Evolutionary conservation across 192 early-diverging fungal genomes (phyloP), one percentile per base, ranked within the genome.

Genomic region (Backusella macrospora): DNA sequence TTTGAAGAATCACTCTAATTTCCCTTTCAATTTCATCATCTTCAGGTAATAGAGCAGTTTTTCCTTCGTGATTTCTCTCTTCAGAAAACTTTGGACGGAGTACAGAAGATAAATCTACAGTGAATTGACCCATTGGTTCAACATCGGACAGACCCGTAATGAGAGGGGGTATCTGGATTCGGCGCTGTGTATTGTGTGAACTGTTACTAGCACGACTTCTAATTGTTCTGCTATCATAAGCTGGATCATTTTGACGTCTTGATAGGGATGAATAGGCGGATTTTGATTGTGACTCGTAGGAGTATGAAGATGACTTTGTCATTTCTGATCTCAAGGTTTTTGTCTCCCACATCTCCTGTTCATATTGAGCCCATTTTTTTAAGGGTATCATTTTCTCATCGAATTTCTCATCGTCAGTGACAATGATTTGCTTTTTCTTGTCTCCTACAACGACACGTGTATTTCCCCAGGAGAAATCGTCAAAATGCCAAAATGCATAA

Each of bases 381-480:
- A 91, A 70, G 2, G 90, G 91, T 48, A 95, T 91, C 59, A 84
- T 83, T 46, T 85, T 83, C 6, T 91, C 92, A 80, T 95, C 88
- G 74, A 93, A 94, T 75, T 90, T 80, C 72, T 90, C 89, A 15
- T 88, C 88, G 29, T 90, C 89, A 42, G 84, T 82, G 37, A 82
- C 80, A 74, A 84, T 84, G 44, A 82, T 80, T 29, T 89, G 84
- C 26, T 80, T 84, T 77, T 79, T 88, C 65, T 84, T 82, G 62
- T 87, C 85, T 40, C 89, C 89, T 8, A 87, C 83, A 0, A 90
- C 86, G 18, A 87, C 76, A 59, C 76, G 76, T 14, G 76, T 77
- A 63, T 77, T 97, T 69, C 96, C 98, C 98, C 98, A 99, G n/a
- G 95, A 96, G 78, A 99, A 99, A 78, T 99, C 96, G 79, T 99